Evolutionary conservation across 768 basidiomycete genomes (phyloP).

Genomic region (Chalciporus piperatus): DNA sequence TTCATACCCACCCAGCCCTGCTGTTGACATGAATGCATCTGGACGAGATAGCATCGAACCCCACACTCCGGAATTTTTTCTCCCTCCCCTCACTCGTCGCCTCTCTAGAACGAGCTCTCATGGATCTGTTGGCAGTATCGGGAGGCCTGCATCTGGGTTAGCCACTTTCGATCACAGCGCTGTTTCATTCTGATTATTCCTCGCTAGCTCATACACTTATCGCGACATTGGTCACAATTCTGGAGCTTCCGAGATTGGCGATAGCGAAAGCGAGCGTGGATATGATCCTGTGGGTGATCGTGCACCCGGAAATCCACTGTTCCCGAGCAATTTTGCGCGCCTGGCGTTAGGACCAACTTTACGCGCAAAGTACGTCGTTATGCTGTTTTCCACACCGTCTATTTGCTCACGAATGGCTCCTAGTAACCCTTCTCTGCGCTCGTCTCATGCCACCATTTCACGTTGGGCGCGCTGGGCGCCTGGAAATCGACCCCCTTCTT

Average conservation of each 20-base stretch:
- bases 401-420: not conserved
- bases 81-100: constrained; percentile 18
- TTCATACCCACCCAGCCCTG: constrained; percentile 24
- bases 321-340: constrained; percentile 77
- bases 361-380: constrained; percentile 44
- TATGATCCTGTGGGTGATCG: constrained; percentile 62
- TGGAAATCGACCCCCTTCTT: constrained; percentile 34
- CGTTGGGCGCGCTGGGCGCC: constrained; percentile 27
- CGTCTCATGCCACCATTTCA: constrained; percentile 10
- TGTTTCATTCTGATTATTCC: not conserved
- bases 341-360: constrained; percentile 66
- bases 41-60: constrained; percentile 24
- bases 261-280: constrained; percentile 27
- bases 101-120: constrained; percentile 25
- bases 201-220: constrained; percentile 12
- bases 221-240: constrained; percentile 13
- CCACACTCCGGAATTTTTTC: constrained; percentile 24
- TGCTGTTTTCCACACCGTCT: not conserved
- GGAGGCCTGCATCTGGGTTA: constrained; percentile 26
- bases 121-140: constrained; percentile 25
- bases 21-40: constrained; percentile 11
- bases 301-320: constrained; percentile 71
- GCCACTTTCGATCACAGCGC: not conserved
- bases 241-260: constrained; percentile 23
- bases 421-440: constrained; percentile 28